These are phyloP conservation scores for Vitis hybrid DNA, from an alignment of 177 flowering plant species.

Conservation along the genomic window DNA sequence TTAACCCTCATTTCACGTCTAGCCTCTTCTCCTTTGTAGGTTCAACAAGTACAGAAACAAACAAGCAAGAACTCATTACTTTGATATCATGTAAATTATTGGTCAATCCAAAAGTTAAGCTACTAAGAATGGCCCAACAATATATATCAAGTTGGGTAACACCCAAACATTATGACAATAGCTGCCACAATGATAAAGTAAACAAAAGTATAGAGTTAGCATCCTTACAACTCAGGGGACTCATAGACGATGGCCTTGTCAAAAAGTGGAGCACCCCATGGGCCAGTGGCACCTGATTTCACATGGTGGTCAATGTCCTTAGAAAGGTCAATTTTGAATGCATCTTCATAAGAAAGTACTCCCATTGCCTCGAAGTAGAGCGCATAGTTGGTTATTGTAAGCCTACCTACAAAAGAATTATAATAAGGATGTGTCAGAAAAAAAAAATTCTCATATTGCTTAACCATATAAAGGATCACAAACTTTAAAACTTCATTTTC, in stretches of 20 bases:
- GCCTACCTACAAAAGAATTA: constrained; percentile 61
- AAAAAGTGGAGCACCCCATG: constrained; percentile 94
- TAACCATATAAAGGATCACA: neutral
- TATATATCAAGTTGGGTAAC: neutral
- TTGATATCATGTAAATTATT: too few species aligned
- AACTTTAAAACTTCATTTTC: neutral
- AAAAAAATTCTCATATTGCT: neutral
- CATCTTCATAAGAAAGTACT: constrained; percentile 71
- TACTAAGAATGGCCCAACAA: too few species aligned
- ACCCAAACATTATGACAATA: neutral
- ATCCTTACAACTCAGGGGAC: constrained; percentile 72
- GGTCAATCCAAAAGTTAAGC: too few species aligned
- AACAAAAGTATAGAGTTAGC: neutral
- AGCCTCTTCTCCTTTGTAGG: too few species aligned
- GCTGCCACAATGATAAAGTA: neutral
- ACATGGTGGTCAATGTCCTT: constrained; percentile 51
- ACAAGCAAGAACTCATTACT: too few species aligned
- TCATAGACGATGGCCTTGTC: constrained; percentile 85
- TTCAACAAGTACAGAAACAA: too few species aligned
- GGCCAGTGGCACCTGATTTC: constrained; percentile 77
- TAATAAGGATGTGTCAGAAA: neutral
- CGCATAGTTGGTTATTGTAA: constrained; percentile 83
- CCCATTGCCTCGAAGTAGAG: constrained; percentile 92
- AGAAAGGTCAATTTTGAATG: constrained; percentile 77
- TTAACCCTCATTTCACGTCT: too few species aligned